A percentile compares a stretch with the other conserved stretches of the same genome.
Evolutionary conservation across 768 basidiomycete species (phyloP).

Genomic region (Tulasnella sp.): DNA sequence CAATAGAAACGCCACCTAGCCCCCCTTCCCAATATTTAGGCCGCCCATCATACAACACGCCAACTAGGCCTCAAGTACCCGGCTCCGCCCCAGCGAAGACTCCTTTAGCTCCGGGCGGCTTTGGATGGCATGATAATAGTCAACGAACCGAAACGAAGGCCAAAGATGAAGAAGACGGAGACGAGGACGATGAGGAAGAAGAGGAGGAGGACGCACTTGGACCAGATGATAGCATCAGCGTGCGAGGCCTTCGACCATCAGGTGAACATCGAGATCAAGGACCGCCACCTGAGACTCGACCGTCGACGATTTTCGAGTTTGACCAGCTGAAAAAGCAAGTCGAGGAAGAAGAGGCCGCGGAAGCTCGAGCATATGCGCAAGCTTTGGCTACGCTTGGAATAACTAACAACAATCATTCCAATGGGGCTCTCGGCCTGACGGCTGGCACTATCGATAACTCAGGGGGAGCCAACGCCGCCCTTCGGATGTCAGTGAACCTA

Average conservation of each 20-base stretch:
- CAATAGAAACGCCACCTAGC: conserved; percentile 3
- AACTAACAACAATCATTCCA: not conserved
- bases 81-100: conserved; percentile 3
- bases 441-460: not conserved
- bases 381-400: not conserved
- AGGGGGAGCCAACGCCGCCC: not conserved
- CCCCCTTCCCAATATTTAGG: not conserved
- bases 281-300: conserved; percentile 16
- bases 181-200: conserved; percentile 7
- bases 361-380: not conserved
- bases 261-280: not conserved
- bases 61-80: not conserved
- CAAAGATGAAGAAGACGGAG: not conserved
- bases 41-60: not conserved
- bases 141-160: not conserved
- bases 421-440: not conserved
- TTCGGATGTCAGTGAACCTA: not conserved
- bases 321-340: conserved; percentile 17
- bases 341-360: conserved; percentile 11
- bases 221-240: conserved; percentile 19
- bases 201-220: conserved; percentile 19
- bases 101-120: conserved; percentile 7
- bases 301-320: conserved; percentile 25
- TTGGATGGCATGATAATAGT: not conserved
- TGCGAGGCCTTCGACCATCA: not conserved